A percentile compares a stretch with the other conserved stretches of the same genome.
Conservation (phyloP, 306 rosid species). For the Notholithocarpus densiflorus region DNA sequence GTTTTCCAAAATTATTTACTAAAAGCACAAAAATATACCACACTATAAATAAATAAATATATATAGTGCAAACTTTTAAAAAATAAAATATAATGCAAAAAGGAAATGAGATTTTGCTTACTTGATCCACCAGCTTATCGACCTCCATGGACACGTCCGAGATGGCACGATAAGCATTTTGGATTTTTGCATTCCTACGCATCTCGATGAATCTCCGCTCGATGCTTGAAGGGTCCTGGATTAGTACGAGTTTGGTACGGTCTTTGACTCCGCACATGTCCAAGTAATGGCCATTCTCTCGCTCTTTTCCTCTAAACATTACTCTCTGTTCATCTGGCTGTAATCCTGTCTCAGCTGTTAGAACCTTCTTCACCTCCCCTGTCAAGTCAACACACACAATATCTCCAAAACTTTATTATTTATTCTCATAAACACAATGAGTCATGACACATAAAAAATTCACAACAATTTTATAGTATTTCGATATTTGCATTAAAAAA, state of each 20-base stretch:
- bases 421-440: too few species aligned
- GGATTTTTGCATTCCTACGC: conserved; percentile 55
- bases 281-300: conserved; percentile 61
- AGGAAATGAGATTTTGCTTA: conserved; percentile 4
- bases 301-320: conserved; percentile 57
- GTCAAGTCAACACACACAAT: neutral
- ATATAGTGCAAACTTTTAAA: too few species aligned
- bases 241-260: conserved; percentile 53
- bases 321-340: conserved; percentile 54
- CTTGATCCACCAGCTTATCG: conserved; percentile 69
- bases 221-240: conserved; percentile 71
- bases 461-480: too few species aligned
- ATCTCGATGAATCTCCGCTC: conserved; percentile 52
- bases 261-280: conserved; percentile 76
- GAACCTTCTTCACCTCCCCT: conserved; percentile 82
- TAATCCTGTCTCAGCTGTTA: conserved; percentile 57
- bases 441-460: too few species aligned
- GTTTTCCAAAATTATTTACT: too few species aligned
- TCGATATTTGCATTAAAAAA: too few species aligned
- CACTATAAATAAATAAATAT: too few species aligned
- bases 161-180: conserved; percentile 56
- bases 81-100: too few species aligned
- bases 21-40: too few species aligned
- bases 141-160: conserved; percentile 40
- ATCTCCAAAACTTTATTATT: too few species aligned